Evolutionary conservation across 2,329 filamentous ascomycete species (phyloP).

Genomic region (Colletotrichum sansevieriae): DNA sequence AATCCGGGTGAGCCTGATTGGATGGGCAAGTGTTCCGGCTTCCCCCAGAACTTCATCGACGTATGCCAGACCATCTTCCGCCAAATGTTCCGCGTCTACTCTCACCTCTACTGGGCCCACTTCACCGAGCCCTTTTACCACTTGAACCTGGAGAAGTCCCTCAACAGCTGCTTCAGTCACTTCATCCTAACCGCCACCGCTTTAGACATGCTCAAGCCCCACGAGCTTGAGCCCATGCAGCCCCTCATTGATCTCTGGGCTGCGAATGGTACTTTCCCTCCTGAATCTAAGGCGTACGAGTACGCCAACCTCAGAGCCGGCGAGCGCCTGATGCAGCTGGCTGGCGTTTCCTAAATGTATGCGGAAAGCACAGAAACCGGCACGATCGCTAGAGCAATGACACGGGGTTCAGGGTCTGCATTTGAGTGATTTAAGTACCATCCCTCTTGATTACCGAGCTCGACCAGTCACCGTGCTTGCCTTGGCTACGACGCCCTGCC

Average conservation of each 20-base stretch:
- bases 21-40: slow-evolving; percentile 93
- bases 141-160: slow-evolving; percentile 82
- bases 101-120: slow-evolving; percentile 98
- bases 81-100: slow-evolving; percentile 98
- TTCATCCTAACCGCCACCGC: slow-evolving; percentile 85
- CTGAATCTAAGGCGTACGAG: slow-evolving; percentile 76
- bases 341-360: slow-evolving; percentile 46
- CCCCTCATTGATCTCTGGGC: slow-evolving; percentile 93
- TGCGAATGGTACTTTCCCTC: slow-evolving; percentile 87
- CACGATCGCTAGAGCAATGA: background rate
- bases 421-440: background rate
- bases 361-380: background rate
- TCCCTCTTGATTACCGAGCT: background rate
- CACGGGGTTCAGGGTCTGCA: background rate
- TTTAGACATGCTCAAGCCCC: slow-evolving; percentile 85
- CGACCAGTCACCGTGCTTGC: background rate
- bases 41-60: slow-evolving; percentile 88
- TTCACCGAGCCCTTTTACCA: slow-evolving; percentile 88
- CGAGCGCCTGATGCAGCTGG: slow-evolving; percentile 68
- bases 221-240: slow-evolving; percentile 96
- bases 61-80: slow-evolving; percentile 96
- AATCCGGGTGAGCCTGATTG: slow-evolving; percentile 76
- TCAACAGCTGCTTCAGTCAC: slow-evolving; percentile 90
- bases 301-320: slow-evolving; percentile 73
- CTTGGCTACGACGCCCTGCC: background rate